Percentiles rank a stretch among this genome's conserved stretches.
Evolutionary conservation across 352 stramenopile species (phyloP).

Genomic region (Globisporangium lucens): DNA sequence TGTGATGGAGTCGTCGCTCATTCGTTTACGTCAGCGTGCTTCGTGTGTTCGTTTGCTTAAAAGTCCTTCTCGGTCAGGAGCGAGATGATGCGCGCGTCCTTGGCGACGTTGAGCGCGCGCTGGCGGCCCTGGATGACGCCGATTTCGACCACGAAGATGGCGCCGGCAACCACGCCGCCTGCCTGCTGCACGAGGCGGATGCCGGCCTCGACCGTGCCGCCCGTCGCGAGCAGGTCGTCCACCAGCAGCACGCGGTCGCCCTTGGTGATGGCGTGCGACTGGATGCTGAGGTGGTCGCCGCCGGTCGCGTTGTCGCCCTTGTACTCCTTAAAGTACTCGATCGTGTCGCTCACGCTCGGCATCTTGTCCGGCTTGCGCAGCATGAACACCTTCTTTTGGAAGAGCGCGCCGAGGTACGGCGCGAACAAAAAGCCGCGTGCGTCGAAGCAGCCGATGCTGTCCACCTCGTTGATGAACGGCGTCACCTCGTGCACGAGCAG

Average conservation of each 20-base stretch:
- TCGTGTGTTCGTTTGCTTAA: constrained; percentile 17
- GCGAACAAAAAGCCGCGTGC: constrained; percentile 97
- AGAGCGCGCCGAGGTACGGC: constrained; percentile 91
- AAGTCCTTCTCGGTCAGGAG: constrained; percentile 74
- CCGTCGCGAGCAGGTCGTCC: constrained; percentile 97
- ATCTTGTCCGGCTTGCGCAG: constrained; percentile 98
- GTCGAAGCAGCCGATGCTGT: constrained; percentile 93
- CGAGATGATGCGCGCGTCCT: constrained; percentile 48
- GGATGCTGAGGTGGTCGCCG: constrained; percentile 86
- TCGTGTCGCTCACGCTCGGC: constrained; percentile 90
- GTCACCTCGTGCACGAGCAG: constrained; percentile 82
- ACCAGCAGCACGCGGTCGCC: constrained; percentile 94
- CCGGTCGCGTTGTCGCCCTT: constrained; percentile 83
- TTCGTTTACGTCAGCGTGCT: too few relatives aligned
- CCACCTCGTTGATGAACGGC: constrained; percentile 51
- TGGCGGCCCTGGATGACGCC: constrained; percentile 48
- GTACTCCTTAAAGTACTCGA: constrained; percentile 94
- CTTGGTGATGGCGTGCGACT: constrained; percentile 64
- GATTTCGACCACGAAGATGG: constrained; percentile 96
- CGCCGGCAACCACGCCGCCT: constrained; percentile 88
- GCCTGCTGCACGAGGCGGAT: constrained; percentile 86
- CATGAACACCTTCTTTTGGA: constrained; percentile 98
- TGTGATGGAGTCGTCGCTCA: background rate
- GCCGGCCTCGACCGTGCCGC: constrained; percentile 90
- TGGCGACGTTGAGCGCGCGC: constrained; percentile 40